Evolutionary conservation across 805 yeast genomes (phyloP).

Genomic region (Ogataea neopini): DNA sequence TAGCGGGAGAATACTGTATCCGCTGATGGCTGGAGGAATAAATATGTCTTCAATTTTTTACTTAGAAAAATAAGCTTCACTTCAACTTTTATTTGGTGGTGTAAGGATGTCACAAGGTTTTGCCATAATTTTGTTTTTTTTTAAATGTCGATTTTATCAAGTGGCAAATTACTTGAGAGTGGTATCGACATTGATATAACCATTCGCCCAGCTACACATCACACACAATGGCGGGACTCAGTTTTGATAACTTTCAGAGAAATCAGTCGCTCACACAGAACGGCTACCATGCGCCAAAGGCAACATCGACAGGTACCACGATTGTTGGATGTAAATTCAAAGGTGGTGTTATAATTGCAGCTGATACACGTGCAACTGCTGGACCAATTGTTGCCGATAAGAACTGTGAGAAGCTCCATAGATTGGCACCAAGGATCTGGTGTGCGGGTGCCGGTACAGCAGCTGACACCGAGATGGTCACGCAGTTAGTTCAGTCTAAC

Average conservation of each 20-base stretch:
- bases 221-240: conserved; percentile 77
- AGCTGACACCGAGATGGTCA: conserved; percentile 97
- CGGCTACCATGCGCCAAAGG: conserved; percentile 78
- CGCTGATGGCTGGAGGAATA: too few relatives aligned
- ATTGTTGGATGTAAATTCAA: conserved; percentile 94
- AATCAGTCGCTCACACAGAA: conserved; percentile 66
- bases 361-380: conserved; percentile 97
- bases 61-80: too few relatives aligned
- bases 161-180: neutral
- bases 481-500: conserved; percentile 88
- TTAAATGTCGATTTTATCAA: too few relatives aligned
- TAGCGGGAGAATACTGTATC: too few relatives aligned
- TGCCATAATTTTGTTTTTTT: too few relatives aligned
- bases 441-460: conserved; percentile 99
- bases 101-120: too few relatives aligned
- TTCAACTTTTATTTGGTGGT: too few relatives aligned
- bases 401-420: conserved; percentile 93
- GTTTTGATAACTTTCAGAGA: conserved; percentile 92
- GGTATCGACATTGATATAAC: neutral
- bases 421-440: conserved; percentile 90
- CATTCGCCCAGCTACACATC: neutral
- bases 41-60: too few relatives aligned
- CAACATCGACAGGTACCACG: conserved; percentile 99
- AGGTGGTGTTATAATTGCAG: conserved; percentile 96
- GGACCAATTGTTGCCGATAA: conserved; percentile 97